phyloP scores from a whole-genome alignment of 2,329 filamentous ascomycete species.

The Trichophyton schoenleinii region DNA sequence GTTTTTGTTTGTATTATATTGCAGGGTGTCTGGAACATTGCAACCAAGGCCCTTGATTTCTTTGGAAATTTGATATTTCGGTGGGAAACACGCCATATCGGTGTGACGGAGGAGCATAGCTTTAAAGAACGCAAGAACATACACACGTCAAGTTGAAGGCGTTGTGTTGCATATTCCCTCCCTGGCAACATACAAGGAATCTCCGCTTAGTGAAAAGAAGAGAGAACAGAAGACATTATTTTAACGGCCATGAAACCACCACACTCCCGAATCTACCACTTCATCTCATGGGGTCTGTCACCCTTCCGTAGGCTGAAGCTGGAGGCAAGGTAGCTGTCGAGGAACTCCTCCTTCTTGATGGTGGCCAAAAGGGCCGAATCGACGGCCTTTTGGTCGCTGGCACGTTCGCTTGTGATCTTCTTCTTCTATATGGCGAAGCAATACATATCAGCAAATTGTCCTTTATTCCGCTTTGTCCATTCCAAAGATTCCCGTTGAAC shows the following conservation, averaged over 20 bases:
- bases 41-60: not conserved
- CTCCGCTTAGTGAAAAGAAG: not conserved
- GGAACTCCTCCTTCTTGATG: constrained; percentile 97
- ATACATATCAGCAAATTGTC: constrained; percentile 25
- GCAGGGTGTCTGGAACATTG: not conserved
- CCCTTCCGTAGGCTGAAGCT: constrained; percentile 98
- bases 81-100: not conserved
- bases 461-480: not conserved
- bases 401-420: constrained; percentile 79
- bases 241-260: constrained; percentile 4
- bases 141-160: constrained; percentile 2
- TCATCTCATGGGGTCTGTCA: constrained; percentile 99
- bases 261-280: constrained; percentile 54
- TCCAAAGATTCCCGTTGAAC: constrained; percentile 23
- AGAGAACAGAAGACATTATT: constrained; percentile 5
- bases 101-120: constrained; percentile 11
- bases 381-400: constrained; percentile 94
- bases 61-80: constrained; percentile 3
- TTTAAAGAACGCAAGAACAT: constrained; percentile 7
- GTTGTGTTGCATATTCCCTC: constrained; percentile 10
- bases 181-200: constrained; percentile 9
- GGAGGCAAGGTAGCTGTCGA: constrained; percentile 84
- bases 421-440: constrained; percentile 62
- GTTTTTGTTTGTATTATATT: not conserved
- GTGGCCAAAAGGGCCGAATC: constrained; percentile 89